Conservation (phyloP, 2,329 filamentous ascomycete genomes). For the Trichophyton mentagrophytes region DNA sequence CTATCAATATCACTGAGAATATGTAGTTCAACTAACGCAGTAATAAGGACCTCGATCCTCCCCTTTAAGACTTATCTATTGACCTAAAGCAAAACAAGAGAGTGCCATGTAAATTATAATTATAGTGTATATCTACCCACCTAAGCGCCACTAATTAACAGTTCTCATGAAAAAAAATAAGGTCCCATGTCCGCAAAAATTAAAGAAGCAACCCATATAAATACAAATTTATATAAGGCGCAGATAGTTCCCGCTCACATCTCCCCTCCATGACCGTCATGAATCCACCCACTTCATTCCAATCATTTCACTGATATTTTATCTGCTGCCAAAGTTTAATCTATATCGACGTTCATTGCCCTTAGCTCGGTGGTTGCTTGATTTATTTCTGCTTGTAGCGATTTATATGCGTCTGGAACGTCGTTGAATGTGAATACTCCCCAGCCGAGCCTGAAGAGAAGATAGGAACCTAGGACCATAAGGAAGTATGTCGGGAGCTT, state of each 20-base stretch:
- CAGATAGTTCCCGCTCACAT: neutral
- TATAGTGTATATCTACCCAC: neutral
- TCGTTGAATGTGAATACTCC: slow-evolving; percentile 96
- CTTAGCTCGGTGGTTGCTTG: slow-evolving; percentile 33
- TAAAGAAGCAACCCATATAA: neutral
- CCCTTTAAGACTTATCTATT: too few relatives aligned
- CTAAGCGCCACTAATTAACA: neutral
- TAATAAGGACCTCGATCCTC: too few relatives aligned
- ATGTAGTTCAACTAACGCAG: too few relatives aligned
- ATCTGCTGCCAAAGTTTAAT: slow-evolving; percentile 18
- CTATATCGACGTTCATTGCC: slow-evolving; percentile 31
- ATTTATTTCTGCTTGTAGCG: slow-evolving; percentile 72
- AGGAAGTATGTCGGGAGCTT: slow-evolving; percentile 89
- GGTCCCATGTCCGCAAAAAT: neutral
- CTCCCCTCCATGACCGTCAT: neutral
- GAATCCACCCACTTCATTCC: neutral
- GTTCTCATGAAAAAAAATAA: neutral
- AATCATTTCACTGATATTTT: neutral
- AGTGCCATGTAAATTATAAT: neutral
- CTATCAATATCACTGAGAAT: too few relatives aligned
- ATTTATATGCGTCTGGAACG: slow-evolving; percentile 76
- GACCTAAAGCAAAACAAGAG: neutral
- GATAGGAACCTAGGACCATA: slow-evolving; percentile 80
- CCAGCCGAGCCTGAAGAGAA: slow-evolving; percentile 81
- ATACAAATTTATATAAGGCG: neutral